Evolutionary conservation across 106 monocot genomes (phyloP).

Genomic region (Xerophyta viscosa): DNA sequence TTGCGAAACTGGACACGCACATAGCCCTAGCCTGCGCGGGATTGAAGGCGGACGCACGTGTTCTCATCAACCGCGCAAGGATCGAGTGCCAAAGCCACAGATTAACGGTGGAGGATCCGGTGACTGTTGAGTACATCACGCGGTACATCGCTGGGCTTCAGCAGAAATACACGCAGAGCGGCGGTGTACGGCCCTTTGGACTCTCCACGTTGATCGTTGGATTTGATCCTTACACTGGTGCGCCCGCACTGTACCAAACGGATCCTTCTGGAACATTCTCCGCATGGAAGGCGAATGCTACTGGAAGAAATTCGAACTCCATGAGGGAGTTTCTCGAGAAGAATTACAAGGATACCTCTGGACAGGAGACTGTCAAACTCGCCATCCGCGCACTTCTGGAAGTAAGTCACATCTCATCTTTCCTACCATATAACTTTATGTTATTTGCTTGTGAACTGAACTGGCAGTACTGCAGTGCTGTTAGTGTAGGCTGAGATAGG

Average conservation of each 20-base stretch:
- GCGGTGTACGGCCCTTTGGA: slow-evolving; percentile 90
- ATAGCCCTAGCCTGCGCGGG: slow-evolving; percentile 91
- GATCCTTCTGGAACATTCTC: slow-evolving; percentile 93
- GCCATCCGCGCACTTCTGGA: slow-evolving; percentile 77
- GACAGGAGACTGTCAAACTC: slow-evolving; percentile 80
- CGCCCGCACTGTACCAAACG: slow-evolving; percentile 83
- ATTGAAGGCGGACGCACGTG: slow-evolving; percentile 90
- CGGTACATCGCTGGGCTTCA: slow-evolving; percentile 88
- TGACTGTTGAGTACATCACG: slow-evolving; percentile 93
- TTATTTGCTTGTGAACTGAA: too few species aligned
- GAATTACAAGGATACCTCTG: slow-evolving; percentile 89
- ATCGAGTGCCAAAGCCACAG: slow-evolving; percentile 96
- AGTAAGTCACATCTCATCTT: too few species aligned
- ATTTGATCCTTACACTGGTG: slow-evolving; percentile 68
- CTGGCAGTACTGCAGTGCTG: too few species aligned
- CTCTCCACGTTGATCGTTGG: slow-evolving; percentile 88
- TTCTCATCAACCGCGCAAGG: slow-evolving; percentile 79
- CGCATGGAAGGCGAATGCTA: slow-evolving; percentile 97
- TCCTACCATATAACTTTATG: too few species aligned
- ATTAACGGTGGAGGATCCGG: slow-evolving; percentile 79
- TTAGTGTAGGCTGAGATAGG: too few species aligned
- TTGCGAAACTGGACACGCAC: slow-evolving; percentile 81
- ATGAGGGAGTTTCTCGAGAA: slow-evolving; percentile 93
- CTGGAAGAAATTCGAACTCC: slow-evolving; percentile 87
- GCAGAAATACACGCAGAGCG: slow-evolving; percentile 98